phyloP scores from a whole-genome alignment of 371 early-diverging fungal genomes.

The Coemansia linderi region DNA sequence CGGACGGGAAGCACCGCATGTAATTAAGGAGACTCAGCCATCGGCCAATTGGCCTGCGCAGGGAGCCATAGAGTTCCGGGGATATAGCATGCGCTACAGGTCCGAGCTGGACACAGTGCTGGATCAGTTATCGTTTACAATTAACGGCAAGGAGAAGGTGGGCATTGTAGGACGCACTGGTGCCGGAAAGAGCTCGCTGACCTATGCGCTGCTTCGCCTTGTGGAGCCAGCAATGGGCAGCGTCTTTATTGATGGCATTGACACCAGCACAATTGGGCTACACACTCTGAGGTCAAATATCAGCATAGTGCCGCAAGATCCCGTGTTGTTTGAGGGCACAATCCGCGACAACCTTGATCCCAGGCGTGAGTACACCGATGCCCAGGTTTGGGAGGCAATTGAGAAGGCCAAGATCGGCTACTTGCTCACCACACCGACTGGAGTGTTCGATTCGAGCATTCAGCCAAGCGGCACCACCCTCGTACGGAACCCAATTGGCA shows the following conservation, averaged over 20 bases:
- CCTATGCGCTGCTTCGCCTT: conserved; percentile 62
- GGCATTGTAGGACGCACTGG: conserved; percentile 61
- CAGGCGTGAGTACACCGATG: conserved; percentile 57
- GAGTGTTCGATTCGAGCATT: background rate
- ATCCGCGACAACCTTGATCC: conserved; percentile 64
- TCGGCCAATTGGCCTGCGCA: conserved; percentile 27
- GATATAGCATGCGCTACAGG: conserved; percentile 38
- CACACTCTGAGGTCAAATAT: conserved; percentile 61
- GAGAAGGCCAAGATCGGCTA: conserved; percentile 55
- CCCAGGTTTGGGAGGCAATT: conserved; percentile 62
- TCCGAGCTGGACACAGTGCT: conserved; percentile 39
- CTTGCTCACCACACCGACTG: conserved; percentile 17
- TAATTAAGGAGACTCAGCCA: conserved; percentile 46
- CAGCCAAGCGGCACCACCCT: background rate
- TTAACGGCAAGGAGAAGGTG: conserved; percentile 54
- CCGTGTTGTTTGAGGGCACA: conserved; percentile 63
- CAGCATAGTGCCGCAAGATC: conserved; percentile 72
- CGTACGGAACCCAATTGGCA: background rate
- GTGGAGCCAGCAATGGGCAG: conserved; percentile 60
- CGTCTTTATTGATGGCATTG: conserved; percentile 64
- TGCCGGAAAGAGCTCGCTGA: conserved; percentile 65
- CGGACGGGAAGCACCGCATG: conserved; percentile 72
- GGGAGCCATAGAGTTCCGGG: conserved; percentile 37
- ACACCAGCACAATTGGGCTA: conserved; percentile 60
- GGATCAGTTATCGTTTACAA: conserved; percentile 52